A percentile compares a stretch with the other conserved stretches of the same genome.
These are phyloP conservation scores for Tetrahymena malaccensis DNA, from an alignment of 73 alveolate species.

Conservation along the genomic window DNA sequence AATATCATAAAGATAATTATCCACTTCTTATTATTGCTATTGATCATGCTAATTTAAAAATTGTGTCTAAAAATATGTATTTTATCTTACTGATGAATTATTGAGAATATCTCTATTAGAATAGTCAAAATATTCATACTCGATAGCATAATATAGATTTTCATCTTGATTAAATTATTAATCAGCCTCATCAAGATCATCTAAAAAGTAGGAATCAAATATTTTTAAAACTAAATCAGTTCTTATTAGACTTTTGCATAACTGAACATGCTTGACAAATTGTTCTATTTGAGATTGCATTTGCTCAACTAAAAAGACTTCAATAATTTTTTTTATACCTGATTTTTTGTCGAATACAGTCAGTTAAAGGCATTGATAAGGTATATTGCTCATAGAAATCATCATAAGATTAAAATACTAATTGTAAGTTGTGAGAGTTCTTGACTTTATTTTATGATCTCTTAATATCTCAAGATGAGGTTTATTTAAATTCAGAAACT, in stretches of 20 bases:
- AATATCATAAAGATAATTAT: not conserved
- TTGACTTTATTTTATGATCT: not conserved
- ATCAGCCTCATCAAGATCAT: not conserved
- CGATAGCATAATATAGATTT: not conserved
- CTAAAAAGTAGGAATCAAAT: not conserved
- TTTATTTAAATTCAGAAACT: not conserved
- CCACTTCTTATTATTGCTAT: not conserved
- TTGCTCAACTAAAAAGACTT: not conserved
- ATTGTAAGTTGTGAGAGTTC: not conserved
- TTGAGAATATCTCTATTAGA: not conserved
- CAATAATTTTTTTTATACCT: not conserved
- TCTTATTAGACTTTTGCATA: not conserved
- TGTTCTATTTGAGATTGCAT: no score
- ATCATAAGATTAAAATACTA: no score
- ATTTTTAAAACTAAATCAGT: not conserved
- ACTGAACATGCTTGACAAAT: not conserved
- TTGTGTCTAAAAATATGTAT: no score
- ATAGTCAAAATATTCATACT: not conserved
- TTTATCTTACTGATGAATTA: not conserved
- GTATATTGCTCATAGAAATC: not conserved
- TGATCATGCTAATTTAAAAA: not conserved
- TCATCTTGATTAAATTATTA: not conserved
- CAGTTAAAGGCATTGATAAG: not conserved
- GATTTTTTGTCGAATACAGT: not conserved
- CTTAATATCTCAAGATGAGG: not conserved